phyloP scores from a whole-genome alignment of 371 early-diverging fungal genomes.

The Apophysomyces sp. region DNA sequence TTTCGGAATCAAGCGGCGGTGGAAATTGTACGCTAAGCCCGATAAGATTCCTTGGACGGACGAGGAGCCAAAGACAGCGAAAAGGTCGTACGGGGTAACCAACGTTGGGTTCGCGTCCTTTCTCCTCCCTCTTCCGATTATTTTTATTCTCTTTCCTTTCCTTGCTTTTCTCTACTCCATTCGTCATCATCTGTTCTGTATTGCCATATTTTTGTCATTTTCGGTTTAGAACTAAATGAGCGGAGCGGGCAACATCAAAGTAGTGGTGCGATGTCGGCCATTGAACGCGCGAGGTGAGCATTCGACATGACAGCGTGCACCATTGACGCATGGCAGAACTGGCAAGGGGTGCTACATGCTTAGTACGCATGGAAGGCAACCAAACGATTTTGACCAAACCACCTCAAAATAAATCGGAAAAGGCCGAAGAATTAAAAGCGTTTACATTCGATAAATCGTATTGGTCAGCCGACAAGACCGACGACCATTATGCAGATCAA shows the following conservation, averaged over 20 bases:
- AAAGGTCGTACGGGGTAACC: not conserved
- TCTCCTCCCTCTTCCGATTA: not conserved
- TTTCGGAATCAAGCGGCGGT: too few relatives aligned
- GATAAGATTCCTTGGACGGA: not conserved
- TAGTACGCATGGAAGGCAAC: constrained; percentile 70
- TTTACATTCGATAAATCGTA: constrained; percentile 88
- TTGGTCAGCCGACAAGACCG: constrained; percentile 74
- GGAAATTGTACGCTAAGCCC: too few relatives aligned
- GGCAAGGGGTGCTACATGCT: constrained; percentile 59
- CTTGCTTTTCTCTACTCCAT: not conserved
- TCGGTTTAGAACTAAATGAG: not conserved
- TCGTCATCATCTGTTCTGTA: not conserved
- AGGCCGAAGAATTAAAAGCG: constrained; percentile 52
- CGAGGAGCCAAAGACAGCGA: not conserved
- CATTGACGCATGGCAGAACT: constrained; percentile 42
- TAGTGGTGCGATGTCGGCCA: constrained; percentile 80
- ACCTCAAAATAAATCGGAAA: constrained; percentile 34
- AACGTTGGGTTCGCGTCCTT: not conserved
- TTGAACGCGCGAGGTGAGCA: constrained; percentile 69
- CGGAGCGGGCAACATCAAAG: constrained; percentile 66
- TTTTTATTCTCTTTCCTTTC: not conserved
- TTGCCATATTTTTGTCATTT: not conserved
- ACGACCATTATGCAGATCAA: constrained; percentile 76
- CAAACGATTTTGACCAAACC: constrained; percentile 69
- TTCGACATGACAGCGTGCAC: not conserved